Conservation (phyloP, 2,329 filamentous ascomycete species). For the Ploettnerulaceae sp. region DNA sequence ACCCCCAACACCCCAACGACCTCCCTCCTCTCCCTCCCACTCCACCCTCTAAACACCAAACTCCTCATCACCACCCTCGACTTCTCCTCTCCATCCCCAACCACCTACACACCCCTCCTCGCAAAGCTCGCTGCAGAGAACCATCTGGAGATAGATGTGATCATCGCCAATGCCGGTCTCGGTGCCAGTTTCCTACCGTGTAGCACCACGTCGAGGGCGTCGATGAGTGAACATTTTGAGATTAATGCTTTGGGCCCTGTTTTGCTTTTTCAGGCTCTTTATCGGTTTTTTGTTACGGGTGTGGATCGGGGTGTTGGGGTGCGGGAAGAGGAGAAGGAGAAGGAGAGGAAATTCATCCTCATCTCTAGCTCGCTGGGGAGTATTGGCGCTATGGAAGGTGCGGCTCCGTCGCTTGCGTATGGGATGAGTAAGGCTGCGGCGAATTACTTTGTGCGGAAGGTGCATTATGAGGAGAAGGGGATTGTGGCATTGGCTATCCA, state of each 20-base stretch:
- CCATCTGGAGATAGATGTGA: conserved; percentile 37
- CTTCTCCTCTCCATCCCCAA: conserved; percentile 27
- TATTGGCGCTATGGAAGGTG: conserved; percentile 21
- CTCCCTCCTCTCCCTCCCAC: conserved; percentile 29
- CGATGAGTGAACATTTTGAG: conserved; percentile 37
- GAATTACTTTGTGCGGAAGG: conserved; percentile 36
- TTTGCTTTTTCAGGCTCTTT: conserved; percentile 41
- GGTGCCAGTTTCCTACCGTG: conserved; percentile 29
- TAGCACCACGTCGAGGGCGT: conserved; percentile 34
- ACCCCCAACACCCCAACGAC: conserved; percentile 22
- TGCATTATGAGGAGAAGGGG: conserved; percentile 36
- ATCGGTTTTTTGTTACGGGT: conserved; percentile 35
- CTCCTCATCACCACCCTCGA: conserved; percentile 38
- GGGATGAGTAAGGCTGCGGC: conserved; percentile 40
- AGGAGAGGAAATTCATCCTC: conserved; percentile 36
- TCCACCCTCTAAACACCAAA: conserved; percentile 22
- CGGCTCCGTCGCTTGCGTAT: conserved; percentile 35
- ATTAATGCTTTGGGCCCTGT: conserved; percentile 43
- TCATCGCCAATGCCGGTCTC: conserved; percentile 49
- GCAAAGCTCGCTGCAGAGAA: not conserved
- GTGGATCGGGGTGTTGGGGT: not conserved
- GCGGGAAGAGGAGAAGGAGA: not conserved
- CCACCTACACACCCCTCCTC: conserved; percentile 22
- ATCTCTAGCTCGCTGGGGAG: conserved; percentile 32
- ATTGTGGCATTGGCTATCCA: conserved; percentile 33